phyloP scores from a whole-genome alignment of 148 eudicot genomes.

The Bassia scoparia region DNA sequence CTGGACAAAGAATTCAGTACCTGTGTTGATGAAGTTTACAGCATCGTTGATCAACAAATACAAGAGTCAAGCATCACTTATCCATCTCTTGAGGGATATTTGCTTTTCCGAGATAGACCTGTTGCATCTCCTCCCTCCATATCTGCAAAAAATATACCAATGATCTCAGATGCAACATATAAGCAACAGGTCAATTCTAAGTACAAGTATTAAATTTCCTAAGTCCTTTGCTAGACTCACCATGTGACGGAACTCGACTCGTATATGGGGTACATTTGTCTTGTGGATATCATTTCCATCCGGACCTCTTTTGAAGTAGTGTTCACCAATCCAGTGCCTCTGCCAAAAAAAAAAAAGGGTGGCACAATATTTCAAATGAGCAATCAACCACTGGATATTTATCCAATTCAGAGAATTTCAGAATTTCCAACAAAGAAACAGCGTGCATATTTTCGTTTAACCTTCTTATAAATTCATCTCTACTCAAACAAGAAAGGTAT shows the following conservation, averaged over 20 bases:
- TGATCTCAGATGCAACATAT: not conserved
- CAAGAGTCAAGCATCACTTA: constrained; percentile 26
- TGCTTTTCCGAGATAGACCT: constrained; percentile 76
- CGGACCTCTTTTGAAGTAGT: constrained; percentile 80
- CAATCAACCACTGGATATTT: not conserved
- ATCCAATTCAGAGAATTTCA: not conserved
- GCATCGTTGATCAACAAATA: not conserved
- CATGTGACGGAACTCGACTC: constrained; percentile 90
- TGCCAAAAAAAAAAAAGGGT: constrained; percentile 12
- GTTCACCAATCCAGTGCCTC: constrained; percentile 95
- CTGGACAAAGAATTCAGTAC: not conserved
- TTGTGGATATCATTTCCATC: constrained; percentile 91
- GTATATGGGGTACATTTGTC: constrained; percentile 95
- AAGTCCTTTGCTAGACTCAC: too few relatives aligned
- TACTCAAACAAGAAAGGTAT: not conserved
- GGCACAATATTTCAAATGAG: constrained; percentile 12
- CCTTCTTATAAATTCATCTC: not conserved
- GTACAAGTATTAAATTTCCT: too few relatives aligned
- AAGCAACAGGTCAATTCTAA: too few relatives aligned
- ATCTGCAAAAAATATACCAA: constrained; percentile 44
- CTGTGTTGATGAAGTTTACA: not conserved
- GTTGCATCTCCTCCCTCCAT: constrained; percentile 99
- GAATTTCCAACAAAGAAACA: not conserved
- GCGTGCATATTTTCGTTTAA: not conserved
- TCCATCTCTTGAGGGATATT: constrained; percentile 55